phyloP scores from a whole-genome alignment of 75 land plant genomes.

The Gnetum montanum region DNA sequence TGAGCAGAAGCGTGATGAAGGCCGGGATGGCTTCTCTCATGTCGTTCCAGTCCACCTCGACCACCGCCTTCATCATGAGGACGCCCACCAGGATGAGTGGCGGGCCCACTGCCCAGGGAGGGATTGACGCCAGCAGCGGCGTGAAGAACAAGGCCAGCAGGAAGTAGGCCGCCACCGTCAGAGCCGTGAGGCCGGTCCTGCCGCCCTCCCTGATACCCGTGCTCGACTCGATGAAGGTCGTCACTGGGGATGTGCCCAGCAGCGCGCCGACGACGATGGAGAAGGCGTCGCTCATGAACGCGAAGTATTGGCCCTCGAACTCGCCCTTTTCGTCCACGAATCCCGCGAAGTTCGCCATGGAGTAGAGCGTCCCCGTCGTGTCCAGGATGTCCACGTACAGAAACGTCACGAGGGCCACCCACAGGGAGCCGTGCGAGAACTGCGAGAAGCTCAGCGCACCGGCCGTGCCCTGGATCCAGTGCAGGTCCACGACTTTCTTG shows the following conservation, averaged over 20 bases:
- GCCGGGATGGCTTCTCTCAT: conserved; percentile 68
- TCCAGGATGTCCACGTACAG: conserved; percentile 29
- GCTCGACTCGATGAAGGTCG: conserved; percentile 25
- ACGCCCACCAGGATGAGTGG: conserved; percentile 42
- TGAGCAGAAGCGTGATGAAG: conserved; percentile 53
- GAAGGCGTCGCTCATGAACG: conserved; percentile 31
- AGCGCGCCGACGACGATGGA: conserved; percentile 14
- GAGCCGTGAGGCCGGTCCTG: conserved; percentile 18
- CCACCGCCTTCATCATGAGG: conserved; percentile 73
- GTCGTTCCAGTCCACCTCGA: conserved; percentile 54
- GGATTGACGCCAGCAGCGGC: conserved; percentile 26
- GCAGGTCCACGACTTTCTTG: conserved; percentile 17
- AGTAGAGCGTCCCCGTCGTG: conserved; percentile 25
- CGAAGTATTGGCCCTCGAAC: conserved; percentile 23
- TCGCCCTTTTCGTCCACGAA: conserved; percentile 11
- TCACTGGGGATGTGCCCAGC: conserved; percentile 27
- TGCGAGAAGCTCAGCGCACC: conserved; percentile 21
- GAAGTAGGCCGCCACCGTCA: conserved; percentile 18
- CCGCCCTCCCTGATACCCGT: conserved; percentile 27
- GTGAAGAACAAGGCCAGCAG: conserved; percentile 21
- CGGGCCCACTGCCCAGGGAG: conserved; percentile 43
- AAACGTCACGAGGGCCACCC: conserved; percentile 22
- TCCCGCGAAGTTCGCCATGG: conserved; percentile 29
- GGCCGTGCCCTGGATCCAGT: conserved; percentile 13
- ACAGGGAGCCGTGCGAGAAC: conserved; percentile 5